Conservation (phyloP, 805 yeast species). For the Maudiozyma barnettii region DNA sequence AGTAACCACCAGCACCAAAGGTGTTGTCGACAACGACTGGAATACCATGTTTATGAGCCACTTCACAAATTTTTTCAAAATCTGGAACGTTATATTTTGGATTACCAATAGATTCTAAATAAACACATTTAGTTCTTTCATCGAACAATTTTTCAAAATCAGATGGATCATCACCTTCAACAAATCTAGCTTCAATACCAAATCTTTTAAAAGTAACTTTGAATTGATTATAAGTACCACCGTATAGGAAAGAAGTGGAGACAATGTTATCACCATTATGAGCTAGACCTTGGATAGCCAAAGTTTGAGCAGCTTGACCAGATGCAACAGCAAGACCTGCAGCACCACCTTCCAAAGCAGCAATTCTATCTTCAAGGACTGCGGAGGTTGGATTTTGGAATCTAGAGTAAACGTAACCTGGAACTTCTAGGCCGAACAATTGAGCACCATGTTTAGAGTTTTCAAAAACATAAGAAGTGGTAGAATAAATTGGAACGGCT, state of each 20-base stretch:
- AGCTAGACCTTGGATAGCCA: conserved; percentile 76
- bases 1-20: conserved; percentile 92
- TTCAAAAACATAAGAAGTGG: conserved; percentile 80
- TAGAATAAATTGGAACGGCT: conserved; percentile 90
- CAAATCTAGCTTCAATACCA: conserved; percentile 80
- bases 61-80: conserved; percentile 60
- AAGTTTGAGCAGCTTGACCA: conserved; percentile 94
- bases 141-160: conserved; percentile 68
- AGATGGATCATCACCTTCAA: conserved; percentile 65
- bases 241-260: conserved; percentile 79
- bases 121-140: conserved; percentile 80
- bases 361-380: conserved; percentile 83
- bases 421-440: conserved; percentile 72
- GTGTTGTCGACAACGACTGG: conserved; percentile 94
- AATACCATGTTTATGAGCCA: conserved; percentile 79
- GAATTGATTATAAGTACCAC: conserved; percentile 95
- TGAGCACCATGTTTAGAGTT: conserved; percentile 90
- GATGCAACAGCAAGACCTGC: conserved; percentile 85
- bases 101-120: conserved; percentile 84
- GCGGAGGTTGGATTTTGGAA: conserved; percentile 89
- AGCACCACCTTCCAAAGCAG: conserved; percentile 87
- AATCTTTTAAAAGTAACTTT: conserved; percentile 83
- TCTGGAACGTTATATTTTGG: conserved; percentile 91
- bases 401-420: conserved; percentile 84
- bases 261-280: conserved; percentile 84